Evolutionary conservation across 192 early-diverging fungal species (phyloP), one percentile per base, ranked within the genome.

Genomic region (Obelidium mucronatum): DNA sequence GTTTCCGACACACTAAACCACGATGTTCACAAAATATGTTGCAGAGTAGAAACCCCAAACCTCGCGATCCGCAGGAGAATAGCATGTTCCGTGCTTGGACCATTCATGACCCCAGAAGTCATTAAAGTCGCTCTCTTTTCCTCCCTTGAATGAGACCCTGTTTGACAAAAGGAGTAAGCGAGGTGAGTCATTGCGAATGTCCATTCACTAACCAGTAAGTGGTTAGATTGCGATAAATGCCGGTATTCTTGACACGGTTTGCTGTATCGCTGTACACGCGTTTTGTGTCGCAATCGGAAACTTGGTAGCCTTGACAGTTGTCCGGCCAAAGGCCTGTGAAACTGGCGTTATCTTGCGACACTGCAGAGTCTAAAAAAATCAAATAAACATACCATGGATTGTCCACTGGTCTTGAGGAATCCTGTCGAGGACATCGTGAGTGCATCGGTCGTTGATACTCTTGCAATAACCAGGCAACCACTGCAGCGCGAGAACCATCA

Each of bases 391-490:
- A 78, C 77, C 72, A 33, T 74, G 77, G 28, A 78, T 73, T 17
- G 77, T 78, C 67, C 67, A 78, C 51, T 73, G 3, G 34, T 40
- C 51, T 40, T 73, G n/a, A n/a, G 77, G 77, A 44, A 78, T 56
- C 55, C 69, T 24, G 48, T 73, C 67, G 4, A 78, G 37, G 13
- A 73, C 55, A 34, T 72, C 69, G 62, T 71, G 69, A 19, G 64
- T 24, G 77, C 77, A 78, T n/a, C 26, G n/a, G 54, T 61, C 67
- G 4, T n/a, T 62, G n/a, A 64, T 40, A 8, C 53, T 37, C 13
- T 28, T 26, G 60, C 77, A 78, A 51, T 78, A 78, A 6, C 77
- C 77, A 22, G 77, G 77, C 11, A 78, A 61, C 68, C 68, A 78
- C 40, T 78, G 77, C 36, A 78, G 22, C 40, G 77, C 77, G 0